Evolutionary conservation across 495 filamentous ascomycete genomes (phyloP).

Genomic region (Penicillium arizonense): DNA sequence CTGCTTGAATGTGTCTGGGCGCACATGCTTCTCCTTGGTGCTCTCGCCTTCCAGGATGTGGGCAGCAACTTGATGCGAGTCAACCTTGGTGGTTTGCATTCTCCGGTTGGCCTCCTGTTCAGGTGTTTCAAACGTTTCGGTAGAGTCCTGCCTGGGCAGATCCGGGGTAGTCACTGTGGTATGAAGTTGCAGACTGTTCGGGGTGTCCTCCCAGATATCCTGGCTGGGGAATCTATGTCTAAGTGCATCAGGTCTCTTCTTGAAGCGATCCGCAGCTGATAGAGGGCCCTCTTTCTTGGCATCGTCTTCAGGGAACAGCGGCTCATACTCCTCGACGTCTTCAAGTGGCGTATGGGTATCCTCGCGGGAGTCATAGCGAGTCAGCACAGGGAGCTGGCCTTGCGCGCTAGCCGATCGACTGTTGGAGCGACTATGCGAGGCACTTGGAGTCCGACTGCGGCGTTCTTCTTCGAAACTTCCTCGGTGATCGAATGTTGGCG

Average conservation of each 20-base stretch:
- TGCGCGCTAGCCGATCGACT: constrained; percentile 71
- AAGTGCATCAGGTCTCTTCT: constrained; percentile 57
- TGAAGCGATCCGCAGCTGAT: constrained; percentile 59
- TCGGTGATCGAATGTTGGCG: constrained; percentile 60
- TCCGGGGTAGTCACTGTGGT: constrained; percentile 86
- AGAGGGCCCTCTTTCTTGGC: constrained; percentile 59
- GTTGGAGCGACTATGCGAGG: constrained; percentile 63
- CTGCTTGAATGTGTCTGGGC: constrained; percentile 55
- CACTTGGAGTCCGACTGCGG: constrained; percentile 52
- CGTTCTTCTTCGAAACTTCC: constrained; percentile 57
- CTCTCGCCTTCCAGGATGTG: constrained; percentile 36
- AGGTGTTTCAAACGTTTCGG: constrained; percentile 50
- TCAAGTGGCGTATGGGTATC: constrained; percentile 70
- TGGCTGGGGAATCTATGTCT: constrained; percentile 86
- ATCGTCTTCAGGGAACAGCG: constrained; percentile 82
- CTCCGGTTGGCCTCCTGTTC: constrained; percentile 55
- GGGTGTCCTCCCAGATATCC: constrained; percentile 97
- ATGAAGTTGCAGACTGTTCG: constrained; percentile 78
- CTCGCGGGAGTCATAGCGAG: constrained; percentile 53
- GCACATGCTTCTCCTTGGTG: constrained; percentile 38
- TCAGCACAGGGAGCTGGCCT: constrained; percentile 39
- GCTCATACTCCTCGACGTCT: constrained; percentile 92
- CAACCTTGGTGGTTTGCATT: constrained; percentile 43
- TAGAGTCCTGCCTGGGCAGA: constrained; percentile 26
- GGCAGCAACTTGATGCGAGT: constrained; percentile 45